Evolutionary conservation across 768 basidiomycete genomes (phyloP), one percentile per base, ranked within the genome.

Genomic region (Gelatoporia subvermispora): DNA sequence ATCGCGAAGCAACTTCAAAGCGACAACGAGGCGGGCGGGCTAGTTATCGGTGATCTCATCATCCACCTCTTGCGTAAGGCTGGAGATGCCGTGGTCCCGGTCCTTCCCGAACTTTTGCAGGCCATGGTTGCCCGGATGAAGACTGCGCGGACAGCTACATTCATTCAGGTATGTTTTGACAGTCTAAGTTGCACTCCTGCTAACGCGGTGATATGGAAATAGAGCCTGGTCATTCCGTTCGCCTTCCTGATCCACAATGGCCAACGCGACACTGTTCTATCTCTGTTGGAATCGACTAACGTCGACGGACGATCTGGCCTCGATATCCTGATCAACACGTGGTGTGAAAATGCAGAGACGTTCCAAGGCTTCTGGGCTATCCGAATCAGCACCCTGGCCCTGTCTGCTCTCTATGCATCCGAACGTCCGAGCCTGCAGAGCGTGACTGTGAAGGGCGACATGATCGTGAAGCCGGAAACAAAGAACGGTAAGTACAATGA

Each of bases 281-380:
- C 75, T 11, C 74, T 96, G 23, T 73, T 98, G 18, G 90, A 94
- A 57, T 70, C 77, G 10, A 83, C 80, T 53, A 70, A 67, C 11
- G 71, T 84, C 9, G 70, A 78, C 39, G 81, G 76, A 18, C 76
- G 81, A 23, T 75, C 77, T 0, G 90, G 80, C 0, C 75, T 97
- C n/a, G 84, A 93, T 51, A 77, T 97, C 41, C 73, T 99, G n/a
- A 76, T 98, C 22, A 79, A 85, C 47, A 84, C 88, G 0, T 97
- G 94, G 95, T 90, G 88, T 60, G 95, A 99, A 64, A 94, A 93
- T 58, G 85, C 86, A 11, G 88, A 92, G 65, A 91, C 86, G 4
- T 89, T 98, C 76, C 91, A 93, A 61, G 94, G 96, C 24, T 92
- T 85, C 66, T 98, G 95, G 94, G 84, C 91, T 9, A 81, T 83